A percentile compares a stretch with the other conserved stretches of the same genome.
These are phyloP conservation scores for Wallacemonas sp. DNA, from an alignment of 208 protist species.

Conservation along the genomic window DNA sequence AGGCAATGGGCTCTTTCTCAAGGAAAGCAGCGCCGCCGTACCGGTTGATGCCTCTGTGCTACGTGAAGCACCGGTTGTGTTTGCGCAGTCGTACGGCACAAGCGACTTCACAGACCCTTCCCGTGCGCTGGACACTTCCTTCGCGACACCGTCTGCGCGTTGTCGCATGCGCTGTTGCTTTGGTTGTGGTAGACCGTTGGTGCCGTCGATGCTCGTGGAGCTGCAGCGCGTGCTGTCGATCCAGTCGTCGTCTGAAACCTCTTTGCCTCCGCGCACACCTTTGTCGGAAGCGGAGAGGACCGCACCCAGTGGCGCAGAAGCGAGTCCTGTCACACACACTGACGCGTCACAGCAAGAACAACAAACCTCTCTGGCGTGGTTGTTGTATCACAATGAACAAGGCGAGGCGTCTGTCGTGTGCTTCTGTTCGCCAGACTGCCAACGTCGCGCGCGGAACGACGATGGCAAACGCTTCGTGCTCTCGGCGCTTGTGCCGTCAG, in stretches of 20 bases:
- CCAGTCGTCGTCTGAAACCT: not conserved
- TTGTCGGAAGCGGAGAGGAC: not conserved
- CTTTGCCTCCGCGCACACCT: not conserved
- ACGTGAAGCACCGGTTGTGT: slow-evolving; percentile 36
- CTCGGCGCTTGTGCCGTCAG: not conserved
- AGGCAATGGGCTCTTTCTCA: slow-evolving; percentile 32
- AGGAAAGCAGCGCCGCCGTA: not conserved
- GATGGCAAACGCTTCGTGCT: slow-evolving; percentile 33
- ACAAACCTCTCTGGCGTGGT: not conserved
- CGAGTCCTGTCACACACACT: too few relatives aligned
- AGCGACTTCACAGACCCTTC: slow-evolving; percentile 10
- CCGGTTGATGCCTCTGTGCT: slow-evolving; percentile 37
- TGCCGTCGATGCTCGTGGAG: slow-evolving; percentile 29
- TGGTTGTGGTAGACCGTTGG: slow-evolving; percentile 42
- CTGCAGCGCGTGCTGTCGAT: slow-evolving; percentile 23
- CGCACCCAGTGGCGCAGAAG: not conserved
- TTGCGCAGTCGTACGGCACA: slow-evolving; percentile 37
- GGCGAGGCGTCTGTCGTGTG: slow-evolving; percentile 18
- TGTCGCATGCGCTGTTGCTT: slow-evolving; percentile 31
- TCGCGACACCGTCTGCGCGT: not conserved
- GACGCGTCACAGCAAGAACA: too few relatives aligned
- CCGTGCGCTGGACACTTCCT: not conserved
- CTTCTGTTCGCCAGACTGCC: slow-evolving; percentile 25
- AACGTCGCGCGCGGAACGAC: slow-evolving; percentile 7
- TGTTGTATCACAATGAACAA: not conserved